Percentiles rank a stretch among this genome's conserved stretches.
Evolutionary conservation across 106 monocot species (phyloP).

Genomic region (Dendrobium officinale): DNA sequence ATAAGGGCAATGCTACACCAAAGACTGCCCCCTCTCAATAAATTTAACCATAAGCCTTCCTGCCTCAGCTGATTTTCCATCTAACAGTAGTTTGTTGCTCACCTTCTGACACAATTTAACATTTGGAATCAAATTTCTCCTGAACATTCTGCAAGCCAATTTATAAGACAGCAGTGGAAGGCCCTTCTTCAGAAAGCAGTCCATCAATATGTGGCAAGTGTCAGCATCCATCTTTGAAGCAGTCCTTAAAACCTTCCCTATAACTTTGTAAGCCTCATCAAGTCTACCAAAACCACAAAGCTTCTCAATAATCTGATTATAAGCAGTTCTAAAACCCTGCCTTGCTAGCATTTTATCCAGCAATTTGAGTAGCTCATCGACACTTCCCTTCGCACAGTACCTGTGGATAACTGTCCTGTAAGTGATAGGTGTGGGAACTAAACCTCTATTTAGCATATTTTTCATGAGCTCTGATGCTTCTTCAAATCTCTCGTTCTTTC

Average conservation of each 20-base stretch:
- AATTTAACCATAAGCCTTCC: conserved; percentile 55
- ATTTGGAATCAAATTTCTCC: conserved; percentile 79
- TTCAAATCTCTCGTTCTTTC: conserved; percentile 48
- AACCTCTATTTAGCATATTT: conserved; percentile 78
- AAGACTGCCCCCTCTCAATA: conserved; percentile 66
- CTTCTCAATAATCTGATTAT: conserved; percentile 84
- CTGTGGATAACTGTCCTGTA: conserved; percentile 85
- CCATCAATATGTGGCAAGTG: conserved; percentile 68
- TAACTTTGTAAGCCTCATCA: conserved; percentile 67
- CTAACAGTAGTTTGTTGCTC: conserved; percentile 33
- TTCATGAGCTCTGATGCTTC: conserved; percentile 59
- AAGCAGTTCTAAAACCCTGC: conserved; percentile 51
- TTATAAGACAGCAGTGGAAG: conserved; percentile 61
- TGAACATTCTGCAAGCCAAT: conserved; percentile 81
- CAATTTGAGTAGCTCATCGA: conserved; percentile 61
- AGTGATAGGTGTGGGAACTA: conserved; percentile 70
- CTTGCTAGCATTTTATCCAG: conserved; percentile 66
- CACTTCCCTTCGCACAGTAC: conserved; percentile 68
- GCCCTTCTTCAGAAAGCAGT: conserved; percentile 44
- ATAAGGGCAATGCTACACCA: conserved; percentile 14
- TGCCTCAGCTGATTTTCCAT: conserved; percentile 36
- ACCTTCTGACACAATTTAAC: conserved; percentile 61
- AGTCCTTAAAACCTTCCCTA: conserved; percentile 75
- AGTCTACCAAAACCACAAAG: conserved; percentile 72
- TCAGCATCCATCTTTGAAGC: conserved; percentile 59